Evolutionary conservation across 1,284 basidiomycete species (phyloP).

Genomic region (Heterobasidion irregulare): DNA sequence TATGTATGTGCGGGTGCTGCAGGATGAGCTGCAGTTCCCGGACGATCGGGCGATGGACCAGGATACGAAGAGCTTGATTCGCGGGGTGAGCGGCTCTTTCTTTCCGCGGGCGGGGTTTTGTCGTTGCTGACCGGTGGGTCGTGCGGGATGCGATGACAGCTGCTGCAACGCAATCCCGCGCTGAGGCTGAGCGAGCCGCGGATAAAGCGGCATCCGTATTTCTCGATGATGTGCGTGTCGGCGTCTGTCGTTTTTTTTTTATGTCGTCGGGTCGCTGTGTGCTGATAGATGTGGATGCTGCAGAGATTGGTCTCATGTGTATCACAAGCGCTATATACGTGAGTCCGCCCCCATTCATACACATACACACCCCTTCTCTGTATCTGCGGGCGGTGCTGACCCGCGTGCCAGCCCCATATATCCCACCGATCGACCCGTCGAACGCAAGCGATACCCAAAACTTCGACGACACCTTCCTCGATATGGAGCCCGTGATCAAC

Average conservation of each 20-base stretch:
- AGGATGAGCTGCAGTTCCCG: constrained; percentile 84
- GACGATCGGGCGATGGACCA: constrained; percentile 87
- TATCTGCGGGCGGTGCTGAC: neutral
- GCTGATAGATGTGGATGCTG: constrained; percentile 11
- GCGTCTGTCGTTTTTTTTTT: neutral
- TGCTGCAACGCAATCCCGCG: constrained; percentile 87
- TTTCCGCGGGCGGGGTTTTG: constrained; percentile 1
- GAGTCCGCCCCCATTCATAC: constrained; percentile 7
- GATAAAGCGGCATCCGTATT: constrained; percentile 93
- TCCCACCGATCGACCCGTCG: constrained; percentile 86
- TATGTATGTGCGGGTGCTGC: constrained; percentile 89
- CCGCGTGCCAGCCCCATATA: constrained; percentile 75
- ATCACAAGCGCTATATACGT: constrained; percentile 92
- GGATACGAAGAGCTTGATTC: constrained; percentile 91
- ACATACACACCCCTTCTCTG: neutral
- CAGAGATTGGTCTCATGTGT: constrained; percentile 90
- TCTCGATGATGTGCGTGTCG: constrained; percentile 81
- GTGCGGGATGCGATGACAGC: constrained; percentile 32
- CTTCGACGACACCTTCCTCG: constrained; percentile 95
- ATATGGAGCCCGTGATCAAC: constrained; percentile 85
- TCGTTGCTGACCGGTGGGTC: constrained; percentile 10
- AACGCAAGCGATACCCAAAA: constrained; percentile 96
- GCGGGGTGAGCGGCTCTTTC: constrained; percentile 58
- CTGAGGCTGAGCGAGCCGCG: constrained; percentile 88
- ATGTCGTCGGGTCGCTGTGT: constrained; percentile 8